Conservation (phyloP, 108 stramenopile genomes). For the Discostella pseudostelligera region DNA sequence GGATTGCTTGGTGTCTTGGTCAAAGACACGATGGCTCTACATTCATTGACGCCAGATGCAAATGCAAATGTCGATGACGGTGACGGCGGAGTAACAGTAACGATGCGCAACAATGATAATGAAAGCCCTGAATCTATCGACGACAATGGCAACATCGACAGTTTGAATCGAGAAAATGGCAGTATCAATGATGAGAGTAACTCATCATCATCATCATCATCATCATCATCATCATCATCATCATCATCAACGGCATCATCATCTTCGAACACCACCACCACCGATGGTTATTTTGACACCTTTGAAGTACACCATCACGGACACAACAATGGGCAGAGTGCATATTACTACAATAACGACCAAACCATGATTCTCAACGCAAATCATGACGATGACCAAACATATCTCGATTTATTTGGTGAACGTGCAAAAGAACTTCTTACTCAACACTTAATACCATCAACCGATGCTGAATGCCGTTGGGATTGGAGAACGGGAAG, state of each 20-base stretch:
- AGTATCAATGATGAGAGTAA: too few species aligned
- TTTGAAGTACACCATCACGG: neutral
- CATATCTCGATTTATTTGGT: constrained; percentile 79
- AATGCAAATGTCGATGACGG: neutral
- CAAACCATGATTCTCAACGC: neutral
- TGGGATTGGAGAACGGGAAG: constrained; percentile 79
- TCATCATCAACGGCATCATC: too few species aligned
- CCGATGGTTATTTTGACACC: neutral
- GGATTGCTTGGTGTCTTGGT: constrained; percentile 4
- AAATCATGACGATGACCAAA: constrained; percentile 60
- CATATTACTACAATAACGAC: constrained; percentile 13
- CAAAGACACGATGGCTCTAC: constrained; percentile 2
- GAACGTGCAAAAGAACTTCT: constrained; percentile 81
- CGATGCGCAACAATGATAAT: neutral
- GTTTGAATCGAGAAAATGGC: too few species aligned
- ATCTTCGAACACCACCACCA: too few species aligned
- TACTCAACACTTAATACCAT: constrained; percentile 65
- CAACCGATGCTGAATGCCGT: constrained; percentile 44
- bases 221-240: too few species aligned
- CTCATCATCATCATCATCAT: too few species aligned
- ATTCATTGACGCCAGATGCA: neutral
- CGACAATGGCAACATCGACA: neutral
- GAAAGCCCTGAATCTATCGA: neutral
- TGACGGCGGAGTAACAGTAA: too few species aligned
- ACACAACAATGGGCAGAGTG: constrained; percentile 1